A percentile compares a stretch with the other conserved stretches of the same genome.
Conservation (phyloP, 139 green algal genomes). For the Pleodorina starrii region DNA sequence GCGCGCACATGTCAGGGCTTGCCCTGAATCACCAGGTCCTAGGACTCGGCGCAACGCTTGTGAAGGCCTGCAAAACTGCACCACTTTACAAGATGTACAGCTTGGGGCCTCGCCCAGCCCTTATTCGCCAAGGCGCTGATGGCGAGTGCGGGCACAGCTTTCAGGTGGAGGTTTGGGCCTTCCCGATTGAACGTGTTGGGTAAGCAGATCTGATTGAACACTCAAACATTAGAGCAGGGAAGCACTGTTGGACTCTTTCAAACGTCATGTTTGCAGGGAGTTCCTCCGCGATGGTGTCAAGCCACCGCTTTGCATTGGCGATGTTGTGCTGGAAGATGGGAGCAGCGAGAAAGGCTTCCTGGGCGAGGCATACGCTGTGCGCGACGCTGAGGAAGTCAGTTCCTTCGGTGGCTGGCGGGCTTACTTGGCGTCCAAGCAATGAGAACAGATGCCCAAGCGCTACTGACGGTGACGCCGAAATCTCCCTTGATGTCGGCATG, state of each 20-base stretch:
- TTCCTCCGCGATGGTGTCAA: constrained; percentile 72
- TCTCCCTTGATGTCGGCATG: too few species aligned
- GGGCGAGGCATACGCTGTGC: constrained; percentile 67
- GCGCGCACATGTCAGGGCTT: constrained; percentile 71
- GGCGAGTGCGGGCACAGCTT: constrained; percentile 45
- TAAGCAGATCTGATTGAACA: constrained; percentile 19
- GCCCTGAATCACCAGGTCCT: constrained; percentile 77
- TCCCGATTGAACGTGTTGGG: constrained; percentile 78
- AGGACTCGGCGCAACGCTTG: constrained; percentile 64
- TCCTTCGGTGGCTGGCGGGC: constrained; percentile 57
- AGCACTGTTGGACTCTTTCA: neutral
- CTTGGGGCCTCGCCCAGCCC: constrained; percentile 58
- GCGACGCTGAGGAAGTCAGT: constrained; percentile 51
- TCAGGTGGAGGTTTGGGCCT: constrained; percentile 78
- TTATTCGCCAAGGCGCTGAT: constrained; percentile 56
- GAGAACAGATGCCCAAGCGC: too few species aligned
- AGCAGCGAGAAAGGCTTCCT: constrained; percentile 80
- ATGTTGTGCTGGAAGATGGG: constrained; percentile 77
- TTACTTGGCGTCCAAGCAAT: constrained; percentile 50
- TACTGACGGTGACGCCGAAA: too few species aligned
- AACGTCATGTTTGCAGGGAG: constrained; percentile 29
- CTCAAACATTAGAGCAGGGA: neutral
- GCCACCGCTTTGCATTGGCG: constrained; percentile 76
- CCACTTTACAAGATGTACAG: constrained; percentile 72
- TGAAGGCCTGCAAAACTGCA: constrained; percentile 65